Evolutionary conservation across 306 rosid genomes (phyloP).

Genomic region (Glycine soja): DNA sequence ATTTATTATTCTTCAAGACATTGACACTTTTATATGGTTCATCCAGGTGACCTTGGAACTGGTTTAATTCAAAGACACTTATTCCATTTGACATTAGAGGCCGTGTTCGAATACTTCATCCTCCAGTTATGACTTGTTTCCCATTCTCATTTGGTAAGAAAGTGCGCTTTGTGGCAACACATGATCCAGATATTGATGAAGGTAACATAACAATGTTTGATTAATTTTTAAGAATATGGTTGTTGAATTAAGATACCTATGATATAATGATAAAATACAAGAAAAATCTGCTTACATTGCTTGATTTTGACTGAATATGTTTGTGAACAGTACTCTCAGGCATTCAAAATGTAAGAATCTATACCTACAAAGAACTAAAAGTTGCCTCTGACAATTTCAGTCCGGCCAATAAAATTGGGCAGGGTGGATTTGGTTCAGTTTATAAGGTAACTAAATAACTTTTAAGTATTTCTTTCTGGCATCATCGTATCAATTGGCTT

Average conservation of each 20-base stretch:
- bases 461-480: conserved; percentile 37
- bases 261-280: neutral
- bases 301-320: conserved; percentile 39
- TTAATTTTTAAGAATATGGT: neutral
- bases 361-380: conserved; percentile 72
- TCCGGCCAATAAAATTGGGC: conserved; percentile 79
- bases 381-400: conserved; percentile 75
- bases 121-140: conserved; percentile 72
- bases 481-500: conserved; percentile 26
- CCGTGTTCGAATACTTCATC: conserved; percentile 39
- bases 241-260: conserved; percentile 1
- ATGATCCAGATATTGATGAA: conserved; percentile 50
- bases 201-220: conserved; percentile 55
- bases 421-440: conserved; percentile 98
- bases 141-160: conserved; percentile 61
- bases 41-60: conserved; percentile 59
- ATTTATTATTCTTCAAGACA: conserved; percentile 23
- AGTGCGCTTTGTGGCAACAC: conserved; percentile 33
- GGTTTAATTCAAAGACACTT: conserved; percentile 43
- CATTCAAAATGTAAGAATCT: conserved; percentile 68
- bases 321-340: conserved; percentile 67
- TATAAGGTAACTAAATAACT: conserved; percentile 68
- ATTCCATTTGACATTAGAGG: conserved; percentile 39
- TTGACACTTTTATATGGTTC: conserved; percentile 45
- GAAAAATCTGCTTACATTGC: neutral